Evolutionary conservation across 176 grass and related monocot species (phyloP).

Genomic region (Panicum miliaceum): DNA sequence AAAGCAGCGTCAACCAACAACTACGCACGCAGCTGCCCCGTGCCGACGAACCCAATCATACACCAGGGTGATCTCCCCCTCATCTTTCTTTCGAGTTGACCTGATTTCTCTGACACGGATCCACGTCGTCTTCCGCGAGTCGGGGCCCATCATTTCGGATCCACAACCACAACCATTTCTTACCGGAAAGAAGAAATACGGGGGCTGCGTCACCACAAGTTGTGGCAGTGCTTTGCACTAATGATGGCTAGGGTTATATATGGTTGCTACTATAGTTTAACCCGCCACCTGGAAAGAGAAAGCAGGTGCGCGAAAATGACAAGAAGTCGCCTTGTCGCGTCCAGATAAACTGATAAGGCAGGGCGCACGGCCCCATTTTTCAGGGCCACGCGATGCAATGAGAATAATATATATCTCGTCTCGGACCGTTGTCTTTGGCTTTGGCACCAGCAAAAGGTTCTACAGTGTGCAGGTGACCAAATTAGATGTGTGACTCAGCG

Average conservation of each 20-base stretch:
- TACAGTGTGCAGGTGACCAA: neutral
- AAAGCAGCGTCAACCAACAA: neutral
- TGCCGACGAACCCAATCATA: constrained; percentile 20
- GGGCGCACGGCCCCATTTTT: neutral
- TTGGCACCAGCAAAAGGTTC: neutral
- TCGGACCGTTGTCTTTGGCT: neutral
- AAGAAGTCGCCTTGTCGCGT: neutral
- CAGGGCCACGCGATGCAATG: neutral
- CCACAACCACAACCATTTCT: neutral
- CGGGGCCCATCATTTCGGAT: neutral
- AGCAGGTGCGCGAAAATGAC: neutral
- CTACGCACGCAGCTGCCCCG: neutral
- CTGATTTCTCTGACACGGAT: neutral
- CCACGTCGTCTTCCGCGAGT: neutral
- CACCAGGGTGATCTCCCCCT: neutral
- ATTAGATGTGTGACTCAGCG: neutral
- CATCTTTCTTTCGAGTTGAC: constrained; percentile 5
- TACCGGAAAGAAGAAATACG: neutral
- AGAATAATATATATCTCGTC: constrained; percentile 36
- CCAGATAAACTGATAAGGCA: constrained; percentile 13
- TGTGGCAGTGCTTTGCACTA: neutral
- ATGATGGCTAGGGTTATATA: neutral
- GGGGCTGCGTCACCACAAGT: neutral
- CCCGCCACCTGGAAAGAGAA: constrained; percentile 22
- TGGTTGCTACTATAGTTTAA: constrained; percentile 20